Conservation (phyloP, 75 land plant genomes). For the Larix kaempferi region DNA sequence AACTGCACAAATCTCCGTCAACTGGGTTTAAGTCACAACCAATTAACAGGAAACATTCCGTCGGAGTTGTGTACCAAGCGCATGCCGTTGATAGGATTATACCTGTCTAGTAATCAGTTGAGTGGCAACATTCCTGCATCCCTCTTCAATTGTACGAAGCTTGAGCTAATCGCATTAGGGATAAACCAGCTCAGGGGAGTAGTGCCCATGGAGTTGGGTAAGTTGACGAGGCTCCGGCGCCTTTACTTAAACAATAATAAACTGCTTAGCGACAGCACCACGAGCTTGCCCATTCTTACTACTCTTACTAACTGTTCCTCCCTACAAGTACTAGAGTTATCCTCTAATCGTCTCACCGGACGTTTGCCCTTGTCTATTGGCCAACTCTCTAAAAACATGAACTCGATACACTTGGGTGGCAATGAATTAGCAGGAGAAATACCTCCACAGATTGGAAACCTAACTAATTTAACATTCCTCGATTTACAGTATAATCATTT, state of each 20-base stretch:
- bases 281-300: conserved; percentile 1
- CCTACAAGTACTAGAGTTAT: not conserved
- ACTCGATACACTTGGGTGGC: not conserved
- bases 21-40: conserved; percentile 2
- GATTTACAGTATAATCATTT: not conserved
- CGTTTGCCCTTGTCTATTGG: not conserved
- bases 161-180: not conserved
- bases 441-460: not conserved
- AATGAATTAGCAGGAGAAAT: not conserved
- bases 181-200: not conserved
- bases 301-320: not conserved
- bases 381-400: not conserved
- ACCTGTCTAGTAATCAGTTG: not conserved
- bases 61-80: not conserved
- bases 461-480: not conserved
- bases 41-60: conserved; percentile 21
- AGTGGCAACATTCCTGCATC: conserved; percentile 3
- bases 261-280: not conserved
- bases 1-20: conserved; percentile 17
- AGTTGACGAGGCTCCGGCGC: not conserved
- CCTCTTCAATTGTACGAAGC: not conserved
- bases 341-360: not conserved
- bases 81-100: not conserved
- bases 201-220: not conserved
- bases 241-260: not conserved